A percentile compares a stretch with the other conserved stretches of the same genome.
Conservation (phyloP, 192 early-diverging fungal genomes). For the Backusella mclennaniae region DNA sequence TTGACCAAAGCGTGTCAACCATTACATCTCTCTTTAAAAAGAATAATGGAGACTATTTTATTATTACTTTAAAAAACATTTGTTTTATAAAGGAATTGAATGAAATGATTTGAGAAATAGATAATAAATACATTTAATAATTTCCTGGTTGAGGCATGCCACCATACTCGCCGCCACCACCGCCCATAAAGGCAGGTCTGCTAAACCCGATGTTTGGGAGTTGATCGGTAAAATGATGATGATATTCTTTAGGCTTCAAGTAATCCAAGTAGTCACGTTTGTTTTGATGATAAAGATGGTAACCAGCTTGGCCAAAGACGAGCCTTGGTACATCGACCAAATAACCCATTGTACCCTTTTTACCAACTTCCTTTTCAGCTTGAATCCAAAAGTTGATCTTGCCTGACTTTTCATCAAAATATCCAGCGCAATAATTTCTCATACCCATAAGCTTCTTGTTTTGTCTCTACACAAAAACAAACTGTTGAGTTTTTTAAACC, state of each 20-base stretch:
- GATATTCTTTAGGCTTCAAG: not conserved
- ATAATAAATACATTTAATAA: not conserved
- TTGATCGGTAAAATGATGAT: not conserved
- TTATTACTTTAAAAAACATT: not conserved
- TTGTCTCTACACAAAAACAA: slow-evolving; percentile 18
- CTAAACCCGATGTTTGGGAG: not conserved
- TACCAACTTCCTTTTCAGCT: slow-evolving; percentile 31
- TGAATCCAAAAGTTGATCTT: slow-evolving; percentile 39
- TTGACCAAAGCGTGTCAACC: too few species aligned
- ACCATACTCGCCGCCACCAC: not conserved
- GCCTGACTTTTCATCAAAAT: slow-evolving; percentile 24
- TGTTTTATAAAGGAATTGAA: not conserved
- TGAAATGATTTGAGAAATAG: not conserved
- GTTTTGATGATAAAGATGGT: slow-evolving; percentile 16
- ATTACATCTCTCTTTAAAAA: too few species aligned
- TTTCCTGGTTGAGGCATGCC: not conserved
- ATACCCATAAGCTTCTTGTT: slow-evolving; percentile 37
- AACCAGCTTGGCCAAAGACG: slow-evolving; percentile 30
- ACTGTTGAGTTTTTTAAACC: not conserved
- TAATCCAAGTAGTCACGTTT: slow-evolving; percentile 10
- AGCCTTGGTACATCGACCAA: slow-evolving; percentile 36
- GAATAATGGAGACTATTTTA: not conserved
- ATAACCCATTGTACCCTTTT: slow-evolving; percentile 38
- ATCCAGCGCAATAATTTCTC: slow-evolving; percentile 37
- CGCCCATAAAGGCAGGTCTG: not conserved